Base-by-base conservation (phyloP, 176 grass and related monocot genomes). In the Carex scoparia region DNA sequence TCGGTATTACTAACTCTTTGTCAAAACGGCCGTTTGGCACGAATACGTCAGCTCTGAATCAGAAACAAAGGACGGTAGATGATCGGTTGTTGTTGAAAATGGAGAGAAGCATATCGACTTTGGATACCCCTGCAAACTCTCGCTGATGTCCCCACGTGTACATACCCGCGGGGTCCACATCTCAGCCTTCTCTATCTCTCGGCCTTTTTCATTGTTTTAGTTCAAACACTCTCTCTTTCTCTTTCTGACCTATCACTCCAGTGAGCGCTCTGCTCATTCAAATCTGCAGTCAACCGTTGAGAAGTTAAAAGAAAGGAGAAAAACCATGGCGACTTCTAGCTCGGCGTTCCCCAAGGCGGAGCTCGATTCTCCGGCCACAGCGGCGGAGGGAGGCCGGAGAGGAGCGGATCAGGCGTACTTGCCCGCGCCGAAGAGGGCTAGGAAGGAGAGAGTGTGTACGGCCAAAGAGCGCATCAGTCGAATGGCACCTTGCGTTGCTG, bases 401-500 rank as follows among this genome's bases (percentile, higher is more conserved):
- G 77, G 16, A 13, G 71, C 59, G 44, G 86, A 88, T 69, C 86
- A 81, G 58, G 81, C 46, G 82, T 61, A 80, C 86, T 42, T 86
- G 48, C 64, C 79, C 28, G 75, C 82, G 14, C 91, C 85, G 12
- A 95, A 92, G 93, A 92, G 83, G 87, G 64, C 81, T 18, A 85
- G 93, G 54, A 99, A 99, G 91, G 97, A 99, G 81, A 88, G 96
- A 60, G 90, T 89, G 31, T 99, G 97, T 80, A 99, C 93, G 56
- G 97, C 97, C 79, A 99, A 99, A 94, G 97, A 99, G 72, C 88
- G 97, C 83, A 99, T 99, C 91, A 99, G 97, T 87, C 97, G 97
- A 75, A 99, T 99, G 93, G 89, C 93, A 27, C 97, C 97, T 37
- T 96, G 97, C 68, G 93, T 90, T 79, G 97, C 97, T 9, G 97